Conservation (phyloP, 1,139 yeast species). For the Geotrichum reessii region DNA sequence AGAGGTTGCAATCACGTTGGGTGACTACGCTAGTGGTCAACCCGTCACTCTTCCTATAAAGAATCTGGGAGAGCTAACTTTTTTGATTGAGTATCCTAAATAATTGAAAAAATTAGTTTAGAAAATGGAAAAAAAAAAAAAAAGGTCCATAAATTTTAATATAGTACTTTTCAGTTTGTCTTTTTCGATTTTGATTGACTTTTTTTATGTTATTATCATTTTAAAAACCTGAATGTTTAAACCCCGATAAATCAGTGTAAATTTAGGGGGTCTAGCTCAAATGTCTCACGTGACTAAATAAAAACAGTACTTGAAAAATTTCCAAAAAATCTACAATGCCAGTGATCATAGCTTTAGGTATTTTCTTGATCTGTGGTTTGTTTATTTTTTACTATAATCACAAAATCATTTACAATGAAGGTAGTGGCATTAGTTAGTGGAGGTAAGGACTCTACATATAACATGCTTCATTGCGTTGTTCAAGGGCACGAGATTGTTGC, state of each 20-base stretch:
- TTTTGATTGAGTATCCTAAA: neutral
- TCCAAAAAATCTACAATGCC: no score
- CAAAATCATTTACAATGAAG: constrained; percentile 52
- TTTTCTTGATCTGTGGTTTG: no score
- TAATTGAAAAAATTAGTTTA: neutral
- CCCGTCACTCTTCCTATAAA: constrained; percentile 25
- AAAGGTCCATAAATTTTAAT: no score
- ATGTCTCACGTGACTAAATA: no score
- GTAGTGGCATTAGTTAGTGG: constrained; percentile 90
- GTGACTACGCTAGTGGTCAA: constrained; percentile 27
- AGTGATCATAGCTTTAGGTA: no score
- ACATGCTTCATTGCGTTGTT: constrained; percentile 72
- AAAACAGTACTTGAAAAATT: no score
- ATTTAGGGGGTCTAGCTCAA: no score
- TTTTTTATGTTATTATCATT: no score
- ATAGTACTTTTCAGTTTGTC: no score
- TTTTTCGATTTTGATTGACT: no score
- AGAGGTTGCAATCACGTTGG: constrained; percentile 38
- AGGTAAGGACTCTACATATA: constrained; percentile 92
- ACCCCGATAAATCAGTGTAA: no score
- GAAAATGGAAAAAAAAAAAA: neutral
- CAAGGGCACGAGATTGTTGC: constrained; percentile 84
- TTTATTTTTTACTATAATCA: neutral
- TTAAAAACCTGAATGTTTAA: no score
- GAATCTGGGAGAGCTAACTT: constrained; percentile 23